Percentiles rank a stretch among this genome's conserved stretches.
Evolutionary conservation across 2,329 filamentous ascomycete species (phyloP).

Genomic region (Cladosporium cucumerinum): DNA sequence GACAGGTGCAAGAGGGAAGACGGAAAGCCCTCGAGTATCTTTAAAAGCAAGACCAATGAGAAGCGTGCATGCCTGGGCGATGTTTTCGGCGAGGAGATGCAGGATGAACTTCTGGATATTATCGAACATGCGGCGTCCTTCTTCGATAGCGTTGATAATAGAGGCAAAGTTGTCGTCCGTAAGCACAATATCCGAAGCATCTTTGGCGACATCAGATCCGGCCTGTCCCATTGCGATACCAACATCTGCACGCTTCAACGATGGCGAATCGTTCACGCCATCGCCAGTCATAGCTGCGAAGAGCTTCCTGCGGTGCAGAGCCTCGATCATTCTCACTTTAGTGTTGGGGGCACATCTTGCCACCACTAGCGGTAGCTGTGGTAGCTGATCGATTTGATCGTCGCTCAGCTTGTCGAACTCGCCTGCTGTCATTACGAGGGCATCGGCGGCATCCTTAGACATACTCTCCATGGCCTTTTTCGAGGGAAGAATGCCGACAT

Average conservation of each 20-base stretch:
- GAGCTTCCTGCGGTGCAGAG: conserved; percentile 69
- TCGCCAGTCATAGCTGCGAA: conserved; percentile 89
- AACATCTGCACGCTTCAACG: conserved; percentile 75
- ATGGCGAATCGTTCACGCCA: conserved; percentile 82
- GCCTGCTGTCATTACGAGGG: conserved; percentile 68
- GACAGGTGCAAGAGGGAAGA: conserved; percentile 78
- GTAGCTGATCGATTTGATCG: conserved; percentile 70
- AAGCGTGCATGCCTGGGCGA: conserved; percentile 75
- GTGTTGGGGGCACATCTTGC: conserved; percentile 81
- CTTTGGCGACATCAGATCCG: conserved; percentile 81
- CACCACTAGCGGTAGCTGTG: conserved; percentile 74
- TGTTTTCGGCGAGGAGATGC: conserved; percentile 75
- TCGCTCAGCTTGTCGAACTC: conserved; percentile 63
- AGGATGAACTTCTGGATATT: conserved; percentile 85
- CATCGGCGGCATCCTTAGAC: conserved; percentile 58
- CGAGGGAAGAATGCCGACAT: conserved; percentile 67
- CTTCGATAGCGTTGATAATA: conserved; percentile 75
- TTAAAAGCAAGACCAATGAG: conserved; percentile 78
- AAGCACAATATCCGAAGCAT: conserved; percentile 76
- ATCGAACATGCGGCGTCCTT: conserved; percentile 79
- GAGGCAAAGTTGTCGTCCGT: conserved; percentile 87
- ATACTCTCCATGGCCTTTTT: conserved; percentile 55
- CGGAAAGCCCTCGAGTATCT: conserved; percentile 65
- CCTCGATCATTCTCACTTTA: conserved; percentile 88
- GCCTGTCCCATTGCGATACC: conserved; percentile 83